Percentiles rank a stretch among this genome's conserved stretches.
Evolutionary conservation across 2,329 filamentous ascomycete species (phyloP).

Genomic region (Fusarium succisae): DNA sequence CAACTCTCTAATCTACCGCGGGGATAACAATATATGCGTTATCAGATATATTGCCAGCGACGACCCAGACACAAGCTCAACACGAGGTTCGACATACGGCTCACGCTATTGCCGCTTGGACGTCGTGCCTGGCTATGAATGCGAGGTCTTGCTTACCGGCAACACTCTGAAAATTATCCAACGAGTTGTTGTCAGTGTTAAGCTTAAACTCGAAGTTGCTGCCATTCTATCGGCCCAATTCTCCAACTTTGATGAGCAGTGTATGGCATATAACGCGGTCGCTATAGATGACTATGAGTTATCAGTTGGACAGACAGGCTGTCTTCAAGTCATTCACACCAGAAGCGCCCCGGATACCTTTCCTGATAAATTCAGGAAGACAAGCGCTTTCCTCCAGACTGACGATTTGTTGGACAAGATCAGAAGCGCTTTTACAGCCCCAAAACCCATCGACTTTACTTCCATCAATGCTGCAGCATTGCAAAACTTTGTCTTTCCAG

Average conservation of each 20-base stretch:
- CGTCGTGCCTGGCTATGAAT: background rate
- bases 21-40: rapidly evolving
- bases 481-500: rapidly evolving
- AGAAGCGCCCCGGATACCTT: too few relatives aligned
- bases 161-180: background rate
- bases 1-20: rapidly evolving
- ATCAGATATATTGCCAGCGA: rapidly evolving
- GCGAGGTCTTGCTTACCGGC: background rate
- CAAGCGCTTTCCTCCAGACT: too few relatives aligned
- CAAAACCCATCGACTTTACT: rapidly evolving
- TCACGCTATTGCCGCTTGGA: background rate
- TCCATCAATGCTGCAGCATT: background rate
- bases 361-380: too few relatives aligned
- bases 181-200: too few relatives aligned
- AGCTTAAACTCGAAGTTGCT: too few relatives aligned
- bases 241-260: too few relatives aligned
- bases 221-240: too few relatives aligned
- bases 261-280: too few relatives aligned
- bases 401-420: background rate
- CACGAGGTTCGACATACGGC: rapidly evolving
- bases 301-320: background rate
- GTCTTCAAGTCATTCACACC: background rate
- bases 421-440: rapidly evolving
- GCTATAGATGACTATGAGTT: background rate
- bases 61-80: background rate